Percentiles rank a stretch among this genome's conserved stretches.
Evolutionary conservation across 1,139 yeast species (phyloP).

Genomic region (Dujonia santamariae): DNA sequence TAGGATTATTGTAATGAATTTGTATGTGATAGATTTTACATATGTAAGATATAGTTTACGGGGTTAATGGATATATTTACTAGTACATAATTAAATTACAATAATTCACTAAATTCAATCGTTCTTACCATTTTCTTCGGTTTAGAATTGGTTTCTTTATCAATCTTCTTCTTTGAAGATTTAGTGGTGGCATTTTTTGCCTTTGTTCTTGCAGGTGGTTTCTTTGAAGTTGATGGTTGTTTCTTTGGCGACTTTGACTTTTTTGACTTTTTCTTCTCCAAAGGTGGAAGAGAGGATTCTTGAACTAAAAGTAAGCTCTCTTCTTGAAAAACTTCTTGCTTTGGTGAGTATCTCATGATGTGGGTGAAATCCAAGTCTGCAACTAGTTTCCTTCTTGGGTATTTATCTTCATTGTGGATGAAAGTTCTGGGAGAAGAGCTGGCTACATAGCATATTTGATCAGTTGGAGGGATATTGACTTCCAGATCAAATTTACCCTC

Average conservation of each 20-base stretch:
- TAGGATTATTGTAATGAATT: too few relatives aligned
- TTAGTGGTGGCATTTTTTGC: conserved; percentile 1
- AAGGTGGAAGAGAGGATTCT: neutral
- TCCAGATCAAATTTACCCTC: conserved; percentile 9
- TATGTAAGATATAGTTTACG: too few relatives aligned
- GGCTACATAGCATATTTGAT: conserved; percentile 16
- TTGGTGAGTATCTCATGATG: conserved; percentile 13
- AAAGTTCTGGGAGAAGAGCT: conserved; percentile 23
- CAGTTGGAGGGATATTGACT: neutral
- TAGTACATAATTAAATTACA: conserved; percentile 6
- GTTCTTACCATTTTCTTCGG: conserved; percentile 17
- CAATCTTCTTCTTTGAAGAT: neutral
- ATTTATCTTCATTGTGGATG: conserved; percentile 16
- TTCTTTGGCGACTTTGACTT: neutral
- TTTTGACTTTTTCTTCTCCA: neutral
- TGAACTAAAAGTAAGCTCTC: neutral
- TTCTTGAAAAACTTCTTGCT: too few relatives aligned
- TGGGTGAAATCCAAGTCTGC: conserved; percentile 25
- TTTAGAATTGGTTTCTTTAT: neutral
- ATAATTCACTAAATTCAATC: conserved; percentile 17
- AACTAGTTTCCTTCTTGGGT: conserved; percentile 24
- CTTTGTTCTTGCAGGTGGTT: conserved; percentile 4
- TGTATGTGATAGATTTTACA: too few relatives aligned
- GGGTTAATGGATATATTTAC: neutral
- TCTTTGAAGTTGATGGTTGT: neutral